Evolutionary conservation across 2,329 filamentous ascomycete genomes (phyloP), one percentile per base, ranked within the genome.

Genomic region (Metarhizium robertsii): DNA sequence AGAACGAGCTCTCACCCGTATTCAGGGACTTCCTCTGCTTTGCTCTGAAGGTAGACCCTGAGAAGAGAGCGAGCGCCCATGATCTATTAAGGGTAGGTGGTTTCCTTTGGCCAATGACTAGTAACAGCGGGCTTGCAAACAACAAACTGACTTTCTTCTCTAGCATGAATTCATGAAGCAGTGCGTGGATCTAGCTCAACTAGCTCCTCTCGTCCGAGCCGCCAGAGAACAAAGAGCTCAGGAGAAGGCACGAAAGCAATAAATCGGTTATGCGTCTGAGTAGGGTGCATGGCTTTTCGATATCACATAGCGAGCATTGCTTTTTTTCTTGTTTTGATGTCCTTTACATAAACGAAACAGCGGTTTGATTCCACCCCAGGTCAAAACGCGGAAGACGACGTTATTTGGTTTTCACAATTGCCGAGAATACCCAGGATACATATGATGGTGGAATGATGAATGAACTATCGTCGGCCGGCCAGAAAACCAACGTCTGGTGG

Each of bases 11-110:
- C 52, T 89, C 88, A 10, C 76, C 83, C 0, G 81, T 92, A 3
- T 96, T 99, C 77, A 83, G 85, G 59, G 92, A 97, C 70, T 99
- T 97, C 71, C 75, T 99, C 60, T 85, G 88, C 65, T 91, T 96
- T 71, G 92, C 94, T 6, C 79, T 99, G 54, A 95, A 95, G 77
- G 94, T 99, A 6, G 94, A 97, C 67, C 92, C 94, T 1, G 94
- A 97, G 74, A 96, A 96, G 83, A 81, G 94, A 72, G 92, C 92
- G 43, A 96, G 90, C 67, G 94, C 94, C 40, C 90, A 96, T 72
- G 92, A 97, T 76, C 75, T 99, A 58, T 78, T 99, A 64, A 85
- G 89, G 75, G 94, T 97, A 80, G 75, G 88, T 62, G 47, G 53
- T 67, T 40, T 52, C 38, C 29, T 25, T 6, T 25, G 42, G 16